Base-by-base conservation (phyloP, 1,139 yeast species). In the Sugiyamaella xylanicola region DNA sequence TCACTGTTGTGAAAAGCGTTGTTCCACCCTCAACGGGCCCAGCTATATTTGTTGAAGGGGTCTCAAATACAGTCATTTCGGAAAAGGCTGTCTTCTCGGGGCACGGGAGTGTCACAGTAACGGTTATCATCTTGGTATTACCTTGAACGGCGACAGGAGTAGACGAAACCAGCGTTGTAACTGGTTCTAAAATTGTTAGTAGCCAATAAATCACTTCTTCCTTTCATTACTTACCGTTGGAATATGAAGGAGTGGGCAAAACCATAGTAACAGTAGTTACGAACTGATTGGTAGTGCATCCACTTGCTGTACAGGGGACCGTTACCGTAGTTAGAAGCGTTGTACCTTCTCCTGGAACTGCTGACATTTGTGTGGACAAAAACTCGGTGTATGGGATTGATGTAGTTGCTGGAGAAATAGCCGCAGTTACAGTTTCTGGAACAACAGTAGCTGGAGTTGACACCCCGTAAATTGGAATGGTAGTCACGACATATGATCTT, bases 41-140 rank as follows among this genome's bases (percentile, higher is more conserved):
- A 8, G n/a, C 47, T 29, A 40, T 8, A 29, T 13, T 22, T 16
- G 35, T 15, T 7, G 13, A 19, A 13, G 22, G 15, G n/a, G 55
- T 54, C 36, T 51, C 42, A 16, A 36, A 32, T 4, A 58, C 48
- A 2, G 61, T 56, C 41, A 56, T 40, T 27, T 42, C 48, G 3
- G 48, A 20, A 2, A 17, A 35, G 8, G 45, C 40, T 3, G 63
- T 42, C 25, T 15, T 20, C 20, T 43, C 56, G n/a, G 61, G 62
- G 46, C 66, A 64, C 4, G 67, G 67, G 17, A 64, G 45, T 9
- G 67, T 60, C 1, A 64, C 63, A 1, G 65, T 56, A 17, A 62
- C 47, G 1, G 64, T 59, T 5, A 62, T 41, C 4, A 45, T 37
- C n/a, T 42, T 53, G n/a, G 63, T 61, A 20, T 52, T 56, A 8